Evolutionary conservation across 805 yeast genomes (phyloP), one percentile per base, ranked within the genome.

Genomic region (Candida boleticola): DNA sequence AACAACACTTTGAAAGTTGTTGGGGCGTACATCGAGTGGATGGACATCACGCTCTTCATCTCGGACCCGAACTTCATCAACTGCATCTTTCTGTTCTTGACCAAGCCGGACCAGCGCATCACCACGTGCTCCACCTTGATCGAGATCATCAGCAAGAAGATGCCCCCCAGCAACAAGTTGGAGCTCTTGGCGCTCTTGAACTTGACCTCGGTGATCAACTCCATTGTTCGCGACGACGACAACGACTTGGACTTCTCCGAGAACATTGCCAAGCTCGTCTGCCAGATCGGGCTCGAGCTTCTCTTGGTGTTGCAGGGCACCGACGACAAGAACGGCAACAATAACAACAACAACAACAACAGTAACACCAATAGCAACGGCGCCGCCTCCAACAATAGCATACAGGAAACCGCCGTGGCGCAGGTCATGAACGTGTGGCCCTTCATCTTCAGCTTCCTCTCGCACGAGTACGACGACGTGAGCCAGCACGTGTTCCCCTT

Each of bases 11-110:
- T 89, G 38, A 71, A 72, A 40, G 81, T 81, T 42, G 79, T 93
- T 42, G 97, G 97, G 9, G 80, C 80, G 10, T 93, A 85, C 76
- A 85, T 89, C 19, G 82, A 90, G 19, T 93, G 99, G 99, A 88
- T 90, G 60, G 95, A 88, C 58, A 82, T 90, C 46, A 71, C 82
- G 41, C 69, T 88, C 51, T 79, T 92, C 41, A 73, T 89, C 23
- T 79, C 79, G 38, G 73, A 76, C 26, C 36, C 41, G 4, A 77
- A 77, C 18, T 82, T 77, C 50, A 66, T 87, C 52, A 63, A 71
- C 21, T 57, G 77, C 29, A 74, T 89, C 36, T 83, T 80, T 54
- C 76, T 74, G 44, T 82, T 76, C 54, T 69, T 89, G 48, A 73
- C 71, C 41, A 63, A 60, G 44, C 61, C 63, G 4, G 63, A 61